phyloP scores from a whole-genome alignment of 257 asterid genomes.

The Nicotiana knightiana region DNA sequence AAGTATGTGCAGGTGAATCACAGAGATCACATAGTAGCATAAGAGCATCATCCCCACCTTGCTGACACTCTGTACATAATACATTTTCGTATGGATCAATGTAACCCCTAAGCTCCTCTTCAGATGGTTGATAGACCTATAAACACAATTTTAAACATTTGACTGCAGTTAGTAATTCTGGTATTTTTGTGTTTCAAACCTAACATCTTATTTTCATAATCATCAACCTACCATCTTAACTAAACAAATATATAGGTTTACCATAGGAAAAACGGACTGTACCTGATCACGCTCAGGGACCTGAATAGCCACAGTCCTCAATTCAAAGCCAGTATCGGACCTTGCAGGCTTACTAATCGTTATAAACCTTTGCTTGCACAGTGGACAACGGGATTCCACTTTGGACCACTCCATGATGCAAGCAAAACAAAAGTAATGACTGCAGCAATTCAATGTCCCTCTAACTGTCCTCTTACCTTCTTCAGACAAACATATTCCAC shows the following conservation, averaged over 20 bases:
- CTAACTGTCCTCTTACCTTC: constrained; percentile 68
- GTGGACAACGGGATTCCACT: constrained; percentile 93
- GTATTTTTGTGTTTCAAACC: background rate
- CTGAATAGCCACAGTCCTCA: constrained; percentile 44
- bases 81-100: constrained; percentile 77
- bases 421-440: constrained; percentile 84
- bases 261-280: background rate
- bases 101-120: constrained; percentile 80
- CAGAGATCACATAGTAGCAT: constrained; percentile 92
- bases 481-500: constrained; percentile 89
- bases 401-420: constrained; percentile 98
- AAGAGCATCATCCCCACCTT: constrained; percentile 80
- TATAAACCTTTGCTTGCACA: constrained; percentile 81
- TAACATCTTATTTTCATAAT: background rate
- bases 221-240: background rate
- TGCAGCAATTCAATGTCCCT: constrained; percentile 77
- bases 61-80: constrained; percentile 66
- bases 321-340: constrained; percentile 41
- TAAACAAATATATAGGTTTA: background rate
- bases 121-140: constrained; percentile 95
- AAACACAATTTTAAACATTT: constrained; percentile 5
- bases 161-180: background rate
- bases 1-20: constrained; percentile 87
- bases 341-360: constrained; percentile 58
- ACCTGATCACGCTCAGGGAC: constrained; percentile 92